A percentile compares a stretch with the other conserved stretches of the same genome.
These are phyloP conservation scores for Spizellomyces punctatus DNA, from an alignment of 192 early-diverging fungal species.

Conservation along the genomic window DNA sequence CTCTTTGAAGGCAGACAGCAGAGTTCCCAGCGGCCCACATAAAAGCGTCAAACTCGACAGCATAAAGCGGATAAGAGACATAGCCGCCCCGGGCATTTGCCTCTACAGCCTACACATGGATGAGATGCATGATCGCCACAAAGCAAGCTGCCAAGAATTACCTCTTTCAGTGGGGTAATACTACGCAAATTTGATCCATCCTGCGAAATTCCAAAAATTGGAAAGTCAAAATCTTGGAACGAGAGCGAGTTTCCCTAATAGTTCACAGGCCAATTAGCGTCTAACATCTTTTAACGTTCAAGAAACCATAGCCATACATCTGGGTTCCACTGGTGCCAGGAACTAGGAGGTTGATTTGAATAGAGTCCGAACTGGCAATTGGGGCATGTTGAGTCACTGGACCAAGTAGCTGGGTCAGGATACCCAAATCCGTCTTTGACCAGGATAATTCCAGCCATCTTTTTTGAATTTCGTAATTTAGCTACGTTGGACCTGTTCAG, in stretches of 20 bases:
- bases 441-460: slow-evolving; percentile 61
- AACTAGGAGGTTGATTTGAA: slow-evolving; percentile 40
- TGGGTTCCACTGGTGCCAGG: slow-evolving; percentile 70
- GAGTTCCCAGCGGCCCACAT: slow-evolving; percentile 74
- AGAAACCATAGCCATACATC: slow-evolving; percentile 52
- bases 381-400: slow-evolving; percentile 66
- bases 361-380: slow-evolving; percentile 74
- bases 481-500: slow-evolving; percentile 43
- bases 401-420: slow-evolving; percentile 43
- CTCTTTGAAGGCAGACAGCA: slow-evolving; percentile 68
- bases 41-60: slow-evolving; percentile 69
- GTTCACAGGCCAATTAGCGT: background rate
- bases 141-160: background rate
- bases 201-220: slow-evolving; percentile 59
- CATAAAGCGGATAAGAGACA: slow-evolving; percentile 64
- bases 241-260: slow-evolving; percentile 62
- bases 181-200: slow-evolving; percentile 13
- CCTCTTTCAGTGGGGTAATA: slow-evolving; percentile 6
- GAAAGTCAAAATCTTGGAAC: slow-evolving; percentile 60
- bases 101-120: slow-evolving; percentile 41
- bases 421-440: slow-evolving; percentile 30
- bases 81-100: slow-evolving; percentile 53
- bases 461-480: slow-evolving; percentile 45
- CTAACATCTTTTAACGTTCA: background rate
- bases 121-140: background rate